Percentiles rank a stretch among this genome's conserved stretches.
These are phyloP conservation scores for Polyporus arcularius DNA, from an alignment of 768 basidiomycete species.

Conservation along the genomic window DNA sequence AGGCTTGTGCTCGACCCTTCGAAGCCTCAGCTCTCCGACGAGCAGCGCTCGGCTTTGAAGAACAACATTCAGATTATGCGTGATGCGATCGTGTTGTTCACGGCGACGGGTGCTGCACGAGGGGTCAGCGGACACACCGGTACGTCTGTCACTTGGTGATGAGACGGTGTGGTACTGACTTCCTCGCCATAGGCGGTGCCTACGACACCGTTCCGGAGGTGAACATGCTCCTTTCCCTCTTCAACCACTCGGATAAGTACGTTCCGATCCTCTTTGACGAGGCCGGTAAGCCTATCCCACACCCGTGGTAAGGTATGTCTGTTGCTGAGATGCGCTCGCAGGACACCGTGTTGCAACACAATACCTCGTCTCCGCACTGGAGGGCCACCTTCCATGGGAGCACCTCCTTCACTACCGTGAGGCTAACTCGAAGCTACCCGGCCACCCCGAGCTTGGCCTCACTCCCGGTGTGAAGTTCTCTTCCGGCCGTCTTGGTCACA, in stretches of 20 bases:
- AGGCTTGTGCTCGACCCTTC: conserved; percentile 76
- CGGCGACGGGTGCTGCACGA: conserved; percentile 81
- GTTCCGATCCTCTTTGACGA: conserved; percentile 78
- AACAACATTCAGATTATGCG: conserved; percentile 80
- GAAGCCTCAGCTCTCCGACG: conserved; percentile 59
- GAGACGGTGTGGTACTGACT: not conserved
- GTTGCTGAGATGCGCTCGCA: conserved; percentile 28
- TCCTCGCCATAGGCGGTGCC: conserved; percentile 37
- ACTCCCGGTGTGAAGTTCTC: conserved; percentile 95
- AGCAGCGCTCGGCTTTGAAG: conserved; percentile 58
- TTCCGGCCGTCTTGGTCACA: conserved; percentile 88
- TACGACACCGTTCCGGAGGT: conserved; percentile 82
- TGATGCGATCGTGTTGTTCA: conserved; percentile 85
- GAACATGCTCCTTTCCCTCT: conserved; percentile 72
- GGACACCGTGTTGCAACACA: conserved; percentile 92
- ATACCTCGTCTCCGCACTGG: conserved; percentile 78
- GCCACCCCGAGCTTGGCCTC: conserved; percentile 86
- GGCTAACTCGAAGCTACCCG: conserved; percentile 84
- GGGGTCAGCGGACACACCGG: conserved; percentile 89
- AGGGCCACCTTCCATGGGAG: conserved; percentile 69
- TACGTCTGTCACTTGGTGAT: conserved; percentile 22
- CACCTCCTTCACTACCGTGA: conserved; percentile 85
- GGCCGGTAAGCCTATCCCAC: conserved; percentile 54
- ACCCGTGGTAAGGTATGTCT: not conserved
- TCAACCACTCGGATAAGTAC: conserved; percentile 64